phyloP scores from a whole-genome alignment of 768 basidiomycete species.

The Tulasnella sp. region DNA sequence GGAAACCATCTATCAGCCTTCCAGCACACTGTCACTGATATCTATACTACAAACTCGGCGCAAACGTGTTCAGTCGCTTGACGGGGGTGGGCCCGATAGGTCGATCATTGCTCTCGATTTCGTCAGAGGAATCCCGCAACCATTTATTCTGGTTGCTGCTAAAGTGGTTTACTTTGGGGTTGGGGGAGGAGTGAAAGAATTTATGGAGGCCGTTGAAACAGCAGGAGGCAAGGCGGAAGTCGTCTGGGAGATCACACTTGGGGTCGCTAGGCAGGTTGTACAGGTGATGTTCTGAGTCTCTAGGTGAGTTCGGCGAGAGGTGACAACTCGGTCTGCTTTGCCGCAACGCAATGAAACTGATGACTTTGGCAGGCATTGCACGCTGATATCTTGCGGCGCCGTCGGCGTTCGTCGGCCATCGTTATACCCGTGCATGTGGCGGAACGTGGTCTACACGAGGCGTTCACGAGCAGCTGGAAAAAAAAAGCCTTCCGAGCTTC shows the following conservation, averaged over 20 bases:
- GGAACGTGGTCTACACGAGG: too few species aligned
- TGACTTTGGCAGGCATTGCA: too few species aligned
- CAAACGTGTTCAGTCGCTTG: not conserved
- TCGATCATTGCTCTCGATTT: not conserved
- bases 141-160: conserved; percentile 65
- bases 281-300: not conserved
- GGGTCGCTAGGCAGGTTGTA: conserved; percentile 13
- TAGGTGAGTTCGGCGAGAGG: not conserved
- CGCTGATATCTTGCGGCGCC: too few species aligned
- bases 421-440: too few species aligned
- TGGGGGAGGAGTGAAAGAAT: conserved; percentile 74
- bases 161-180: conserved; percentile 94
- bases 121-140: not conserved
- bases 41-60: conserved; percentile 17
- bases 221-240: conserved; percentile 38
- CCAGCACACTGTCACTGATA: conserved; percentile 51
- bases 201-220: conserved; percentile 43
- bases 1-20: conserved; percentile 79
- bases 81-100: not conserved
- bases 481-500: too few species aligned
- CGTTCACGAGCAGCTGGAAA: too few species aligned
- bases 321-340: not conserved
- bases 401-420: too few species aligned
- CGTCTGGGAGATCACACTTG: conserved; percentile 42
- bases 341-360: too few species aligned